Percentiles rank a stretch among this genome's conserved stretches.
phyloP scores from a whole-genome alignment of 768 basidiomycete species.

The Russula foetens region DNA sequence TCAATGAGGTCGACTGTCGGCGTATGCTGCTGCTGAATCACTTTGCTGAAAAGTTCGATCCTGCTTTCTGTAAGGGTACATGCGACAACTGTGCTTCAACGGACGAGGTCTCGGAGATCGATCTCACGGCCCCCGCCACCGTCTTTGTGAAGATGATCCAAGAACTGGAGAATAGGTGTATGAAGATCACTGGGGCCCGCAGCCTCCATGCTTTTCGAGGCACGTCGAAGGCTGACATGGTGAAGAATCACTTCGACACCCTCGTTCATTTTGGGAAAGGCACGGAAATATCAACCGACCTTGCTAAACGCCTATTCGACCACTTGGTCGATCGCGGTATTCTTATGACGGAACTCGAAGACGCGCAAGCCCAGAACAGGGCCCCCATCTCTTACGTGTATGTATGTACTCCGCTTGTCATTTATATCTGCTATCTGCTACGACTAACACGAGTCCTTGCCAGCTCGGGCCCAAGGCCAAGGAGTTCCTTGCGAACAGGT shows the following conservation, averaged over 20 bases:
- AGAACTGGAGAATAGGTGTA: neutral
- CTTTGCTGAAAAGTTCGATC: conserved; percentile 77
- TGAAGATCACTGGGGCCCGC: conserved; percentile 9
- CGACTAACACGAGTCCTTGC: neutral
- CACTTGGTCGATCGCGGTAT: conserved; percentile 1
- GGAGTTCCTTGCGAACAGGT: neutral
- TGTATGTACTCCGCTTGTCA: neutral
- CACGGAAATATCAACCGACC: neutral
- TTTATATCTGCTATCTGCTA: neutral
- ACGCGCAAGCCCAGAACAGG: neutral
- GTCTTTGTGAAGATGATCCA: conserved; percentile 36
- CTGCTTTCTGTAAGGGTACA: conserved; percentile 49
- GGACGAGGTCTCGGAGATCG: conserved; percentile 32
- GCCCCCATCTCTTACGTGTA: conserved; percentile 11
- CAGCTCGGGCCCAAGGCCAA: conserved; percentile 12
- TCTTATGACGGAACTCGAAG: conserved; percentile 1
- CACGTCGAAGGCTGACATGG: conserved; percentile 3
- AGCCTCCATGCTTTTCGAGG: conserved; percentile 16
- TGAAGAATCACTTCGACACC: neutral
- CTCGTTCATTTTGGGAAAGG: conserved; percentile 10
- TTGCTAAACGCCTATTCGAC: conserved; percentile 11
- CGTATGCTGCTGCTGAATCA: conserved; percentile 82
- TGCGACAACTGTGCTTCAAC: conserved; percentile 72
- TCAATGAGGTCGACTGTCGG: conserved; percentile 77
- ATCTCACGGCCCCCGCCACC: conserved; percentile 54